A percentile compares a stretch with the other conserved stretches of the same genome.
Conservation (phyloP, 768 basidiomycete genomes). For the Mycena belliarum region DNA sequence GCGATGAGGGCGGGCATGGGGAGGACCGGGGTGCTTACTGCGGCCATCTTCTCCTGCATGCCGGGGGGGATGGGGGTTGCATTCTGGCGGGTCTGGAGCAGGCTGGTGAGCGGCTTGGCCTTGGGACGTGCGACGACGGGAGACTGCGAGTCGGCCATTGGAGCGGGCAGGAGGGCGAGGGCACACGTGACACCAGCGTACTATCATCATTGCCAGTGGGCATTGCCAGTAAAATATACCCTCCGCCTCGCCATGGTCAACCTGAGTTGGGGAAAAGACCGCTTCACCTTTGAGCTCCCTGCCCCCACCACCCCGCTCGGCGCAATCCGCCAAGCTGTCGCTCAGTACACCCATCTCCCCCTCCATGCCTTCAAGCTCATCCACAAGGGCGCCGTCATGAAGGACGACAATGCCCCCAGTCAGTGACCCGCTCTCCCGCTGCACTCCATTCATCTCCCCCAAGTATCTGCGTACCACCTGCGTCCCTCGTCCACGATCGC, state of each 20-base stretch:
- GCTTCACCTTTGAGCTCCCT: constrained; percentile 51
- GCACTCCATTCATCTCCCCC: constrained; percentile 13
- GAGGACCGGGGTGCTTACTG: constrained; percentile 49
- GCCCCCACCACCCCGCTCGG: constrained; percentile 59
- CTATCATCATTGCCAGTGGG: no score
- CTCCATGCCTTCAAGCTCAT: constrained; percentile 79
- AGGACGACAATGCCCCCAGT: constrained; percentile 73
- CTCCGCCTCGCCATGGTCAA: constrained; percentile 29
- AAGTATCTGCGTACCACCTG: constrained; percentile 78
- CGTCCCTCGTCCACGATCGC: constrained; percentile 67
- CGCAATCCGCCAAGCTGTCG: constrained; percentile 59
- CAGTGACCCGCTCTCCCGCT: constrained; percentile 27
- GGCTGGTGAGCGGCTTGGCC: constrained; percentile 37
- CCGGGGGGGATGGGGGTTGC: constrained; percentile 82
- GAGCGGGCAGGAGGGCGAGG: constrained; percentile 8
- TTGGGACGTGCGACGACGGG: constrained; percentile 26
- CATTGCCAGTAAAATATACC: no score
- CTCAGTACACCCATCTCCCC: constrained; percentile 75
- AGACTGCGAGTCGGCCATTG: constrained; percentile 21
- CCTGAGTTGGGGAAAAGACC: constrained; percentile 48
- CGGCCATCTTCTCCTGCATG: constrained; percentile 92
- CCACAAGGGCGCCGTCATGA: constrained; percentile 88
- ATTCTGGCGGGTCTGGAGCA: constrained; percentile 42
- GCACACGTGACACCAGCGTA: not conserved
- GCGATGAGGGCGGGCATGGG: not conserved